phyloP scores from a whole-genome alignment of 345 rosid species.

The Citrus sinensis region DVS_A1.0 CM039162.1:30390501-30391000 shows the following conservation, averaged over 20 bases:
- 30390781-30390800: slow-evolving; percentile 32
- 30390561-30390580: too few relatives aligned
- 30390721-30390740: not conserved
- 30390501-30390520: too few relatives aligned
- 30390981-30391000: slow-evolving; percentile 13
- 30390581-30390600: too few relatives aligned
- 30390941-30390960: slow-evolving; percentile 20
- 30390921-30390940: slow-evolving; percentile 14
- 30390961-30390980: slow-evolving; percentile 12
- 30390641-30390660: too few relatives aligned
- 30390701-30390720: not conserved
- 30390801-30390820: slow-evolving; percentile 30
- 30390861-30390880: slow-evolving; percentile 30
- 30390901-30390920: slow-evolving; percentile 21
- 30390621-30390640: too few relatives aligned
- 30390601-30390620: too few relatives aligned
- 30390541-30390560: too few relatives aligned
- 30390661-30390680: too few relatives aligned
- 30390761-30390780: slow-evolving; percentile 25
- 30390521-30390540: too few relatives aligned
- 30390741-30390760: slow-evolving; percentile 14
- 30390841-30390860: slow-evolving; percentile 36
- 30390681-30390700: too few relatives aligned
- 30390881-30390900: slow-evolving; percentile 40
- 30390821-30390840: slow-evolving; percentile 35